These are phyloP conservation scores for Neofusicoccum ribis DNA, from an alignment of 2,329 filamentous ascomycete species.

Conservation along the genomic window DNA sequence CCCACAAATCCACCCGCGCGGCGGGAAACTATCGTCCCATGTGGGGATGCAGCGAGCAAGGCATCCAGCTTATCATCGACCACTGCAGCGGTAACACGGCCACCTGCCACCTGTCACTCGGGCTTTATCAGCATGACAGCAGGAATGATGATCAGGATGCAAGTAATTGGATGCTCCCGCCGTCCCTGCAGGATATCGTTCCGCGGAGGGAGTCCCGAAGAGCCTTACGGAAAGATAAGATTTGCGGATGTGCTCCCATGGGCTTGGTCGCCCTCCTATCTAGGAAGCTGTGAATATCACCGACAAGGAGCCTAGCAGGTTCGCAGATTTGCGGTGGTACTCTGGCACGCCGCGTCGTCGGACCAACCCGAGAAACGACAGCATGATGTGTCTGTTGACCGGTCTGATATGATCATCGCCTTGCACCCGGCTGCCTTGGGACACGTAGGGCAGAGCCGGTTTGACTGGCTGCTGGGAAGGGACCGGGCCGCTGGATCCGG, in stretches of 20 bases:
- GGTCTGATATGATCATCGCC: neutral
- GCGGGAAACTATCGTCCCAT: neutral
- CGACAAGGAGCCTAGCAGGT: neutral
- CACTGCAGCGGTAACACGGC: neutral
- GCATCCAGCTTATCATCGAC: slow-evolving; percentile 11
- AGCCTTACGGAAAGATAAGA: slow-evolving; percentile 3
- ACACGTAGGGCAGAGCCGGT: neutral
- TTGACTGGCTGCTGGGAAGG: slow-evolving; percentile 1
- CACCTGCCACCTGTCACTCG: neutral
- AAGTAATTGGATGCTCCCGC: slow-evolving; percentile 9
- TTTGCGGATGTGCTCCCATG: neutral
- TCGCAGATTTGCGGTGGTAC: neutral
- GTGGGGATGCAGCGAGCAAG: slow-evolving; percentile 7
- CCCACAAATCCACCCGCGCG: slow-evolving; percentile 4
- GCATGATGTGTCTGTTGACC: neutral
- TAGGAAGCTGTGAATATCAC: slow-evolving; percentile 15
- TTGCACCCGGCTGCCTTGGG: neutral
- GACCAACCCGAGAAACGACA: neutral
- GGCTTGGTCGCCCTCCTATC: neutral
- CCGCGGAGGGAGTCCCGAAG: neutral
- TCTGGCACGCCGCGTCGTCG: neutral
- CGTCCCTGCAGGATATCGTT: neutral
- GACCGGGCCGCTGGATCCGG: slow-evolving; percentile 8
- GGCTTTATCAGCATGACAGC: neutral
- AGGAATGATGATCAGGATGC: neutral